phyloP scores from a whole-genome alignment of 2,329 filamentous ascomycete genomes.

The Chalaropsis thielavioides region DNA sequence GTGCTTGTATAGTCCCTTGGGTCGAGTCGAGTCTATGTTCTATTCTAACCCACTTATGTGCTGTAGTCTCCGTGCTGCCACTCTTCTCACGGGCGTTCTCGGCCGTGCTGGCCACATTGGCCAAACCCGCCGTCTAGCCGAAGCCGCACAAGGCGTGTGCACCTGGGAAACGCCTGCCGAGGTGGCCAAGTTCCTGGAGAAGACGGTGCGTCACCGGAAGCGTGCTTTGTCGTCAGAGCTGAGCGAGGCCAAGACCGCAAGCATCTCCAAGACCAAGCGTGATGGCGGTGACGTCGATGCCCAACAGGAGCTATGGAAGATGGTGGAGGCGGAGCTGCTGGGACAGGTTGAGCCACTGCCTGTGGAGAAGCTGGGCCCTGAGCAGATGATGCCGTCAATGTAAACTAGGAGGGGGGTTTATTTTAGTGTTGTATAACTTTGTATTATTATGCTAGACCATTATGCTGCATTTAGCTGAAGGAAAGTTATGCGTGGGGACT shows the following conservation, averaged over 20 bases:
- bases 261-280: conserved; percentile 12
- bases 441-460: not conserved
- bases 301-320: conserved; percentile 16
- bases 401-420: not conserved
- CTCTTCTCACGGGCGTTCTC: conserved; percentile 71
- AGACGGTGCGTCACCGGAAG: conserved; percentile 16
- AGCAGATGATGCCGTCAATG: conserved; percentile 15
- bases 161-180: conserved; percentile 43
- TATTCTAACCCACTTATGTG: conserved; percentile 22
- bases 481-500: not conserved
- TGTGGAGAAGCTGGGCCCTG: conserved; percentile 14
- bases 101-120: conserved; percentile 73
- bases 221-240: conserved; percentile 10
- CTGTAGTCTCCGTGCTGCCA: conserved; percentile 59
- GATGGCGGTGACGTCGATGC: conserved; percentile 17
- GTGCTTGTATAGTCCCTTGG: not conserved
- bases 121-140: conserved; percentile 48
- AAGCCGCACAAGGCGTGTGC: conserved; percentile 47
- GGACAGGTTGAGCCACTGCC: conserved; percentile 11
- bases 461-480: not conserved
- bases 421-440: conserved; percentile 8
- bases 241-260: conserved; percentile 13
- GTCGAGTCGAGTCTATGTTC: conserved; percentile 9
- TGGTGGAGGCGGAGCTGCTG: conserved; percentile 16
- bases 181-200: conserved; percentile 28